Evolutionary conservation across 306 rosid genomes (phyloP), one percentile per base, ranked within the genome.

Genomic region (Begonia loranthoides): DNA sequence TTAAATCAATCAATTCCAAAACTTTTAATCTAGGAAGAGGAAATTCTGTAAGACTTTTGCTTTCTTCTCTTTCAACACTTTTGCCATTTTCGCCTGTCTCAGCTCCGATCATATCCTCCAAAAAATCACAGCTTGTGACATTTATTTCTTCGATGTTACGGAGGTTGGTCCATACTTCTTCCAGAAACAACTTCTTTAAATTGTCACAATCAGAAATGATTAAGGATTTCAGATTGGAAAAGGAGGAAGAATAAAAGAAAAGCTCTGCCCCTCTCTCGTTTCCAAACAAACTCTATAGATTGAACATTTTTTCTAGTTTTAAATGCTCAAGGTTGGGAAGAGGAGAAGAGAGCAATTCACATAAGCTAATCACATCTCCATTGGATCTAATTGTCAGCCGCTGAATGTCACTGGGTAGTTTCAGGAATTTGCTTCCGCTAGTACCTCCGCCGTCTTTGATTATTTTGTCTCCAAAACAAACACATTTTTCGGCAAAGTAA

Each of bases 51-150:
- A 3, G 36, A 28, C 1, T 1, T 28, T 9, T 14, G 24, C 21
- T 34, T 15, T 54, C 58, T 11, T 11, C 17, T 16, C n/a, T 19
- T 36, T 9, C 58, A 8, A n/a, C 11, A 9, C 11, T 17, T 49
- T 13, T 22, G 12, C 3, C 51, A 48, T 13, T 3, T 48, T 15
- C 21, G 10, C 17, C 52, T 4, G 9, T 9, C 10, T 15, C 12
- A n/a, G 52, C 17, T 39, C 21, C 19, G 1, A 54, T 15, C 40
- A 54, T 34, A 7, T 54, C 45, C 47, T 34, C 58, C 58, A 54
- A 54, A 44, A 16, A n/a, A 11, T 33, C 21, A 11, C 58, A 54
- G 5, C 6, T 9, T 0, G 1, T 0, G 33, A 54, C 45, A 0
- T 4, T 4, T 3, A 54, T 9, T 39, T 10, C 9, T 14, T 54